Percentiles rank a stretch among this genome's conserved stretches.
Evolutionary conservation across 345 rosid genomes (phyloP).

Genomic region (Eucalyptus sideroxylon): DNA sequence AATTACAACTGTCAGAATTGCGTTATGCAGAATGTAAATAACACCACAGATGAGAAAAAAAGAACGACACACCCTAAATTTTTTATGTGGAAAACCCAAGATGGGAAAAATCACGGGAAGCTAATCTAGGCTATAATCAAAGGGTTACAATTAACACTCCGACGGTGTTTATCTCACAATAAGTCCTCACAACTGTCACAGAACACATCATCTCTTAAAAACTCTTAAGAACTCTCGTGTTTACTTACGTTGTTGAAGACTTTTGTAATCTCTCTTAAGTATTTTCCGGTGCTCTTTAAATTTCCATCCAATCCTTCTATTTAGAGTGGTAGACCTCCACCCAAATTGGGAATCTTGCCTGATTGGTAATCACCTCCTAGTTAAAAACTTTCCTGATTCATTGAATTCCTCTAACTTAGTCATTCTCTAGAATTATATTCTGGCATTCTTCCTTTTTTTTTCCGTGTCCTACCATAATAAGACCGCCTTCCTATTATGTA

Average conservation of each 20-base stretch:
- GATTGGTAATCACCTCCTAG: not conserved
- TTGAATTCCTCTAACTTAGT: not conserved
- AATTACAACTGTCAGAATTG: not conserved
- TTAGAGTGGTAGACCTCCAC: not conserved
- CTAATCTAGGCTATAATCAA: not conserved
- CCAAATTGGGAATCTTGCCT: not conserved
- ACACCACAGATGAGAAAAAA: not conserved
- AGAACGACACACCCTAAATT: not conserved
- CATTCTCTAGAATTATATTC: not conserved
- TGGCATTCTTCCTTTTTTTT: not conserved
- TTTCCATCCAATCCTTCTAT: not conserved
- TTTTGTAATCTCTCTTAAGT: not conserved
- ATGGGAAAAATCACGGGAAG: not conserved
- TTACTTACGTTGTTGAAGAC: not conserved
- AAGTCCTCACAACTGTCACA: not conserved
- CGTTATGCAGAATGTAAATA: not conserved
- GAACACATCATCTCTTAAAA: not conserved
- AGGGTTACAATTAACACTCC: not conserved
- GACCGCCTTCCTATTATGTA: not conserved
- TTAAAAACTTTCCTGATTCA: not conserved
- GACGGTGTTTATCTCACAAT: accelerated
- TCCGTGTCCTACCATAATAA: not conserved
- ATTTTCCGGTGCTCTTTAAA: not conserved
- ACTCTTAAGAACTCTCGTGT: not conserved
- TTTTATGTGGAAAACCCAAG: not conserved